Conservation (phyloP, 108 stramenopile species). For the Conticribra weissflogii region DNA sequence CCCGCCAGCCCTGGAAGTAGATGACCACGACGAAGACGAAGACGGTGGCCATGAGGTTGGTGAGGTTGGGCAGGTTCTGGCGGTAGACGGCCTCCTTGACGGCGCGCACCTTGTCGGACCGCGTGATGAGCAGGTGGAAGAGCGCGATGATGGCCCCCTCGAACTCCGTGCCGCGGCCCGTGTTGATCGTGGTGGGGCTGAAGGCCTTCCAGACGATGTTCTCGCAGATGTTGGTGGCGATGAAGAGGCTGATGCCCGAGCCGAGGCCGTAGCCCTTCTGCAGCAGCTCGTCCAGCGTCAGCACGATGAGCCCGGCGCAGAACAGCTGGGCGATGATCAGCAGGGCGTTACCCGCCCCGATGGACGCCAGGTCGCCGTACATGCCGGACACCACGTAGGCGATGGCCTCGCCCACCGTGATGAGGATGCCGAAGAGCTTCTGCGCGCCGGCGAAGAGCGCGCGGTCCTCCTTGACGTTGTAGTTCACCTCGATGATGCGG, state of each 20-base stretch:
- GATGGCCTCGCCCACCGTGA: slow-evolving; percentile 98
- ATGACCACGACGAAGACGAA: slow-evolving; percentile 97
- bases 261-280: slow-evolving; percentile 99
- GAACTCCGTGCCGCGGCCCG: slow-evolving; percentile 98
- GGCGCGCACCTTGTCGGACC: slow-evolving; percentile 94
- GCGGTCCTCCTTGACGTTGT: slow-evolving; percentile 98
- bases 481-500: slow-evolving; percentile 98
- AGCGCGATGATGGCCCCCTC: slow-evolving; percentile 99
- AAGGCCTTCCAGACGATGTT: slow-evolving; percentile 99
- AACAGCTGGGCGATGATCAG: slow-evolving; percentile 98
- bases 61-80: slow-evolving; percentile 98
- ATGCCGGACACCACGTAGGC: slow-evolving; percentile 98
- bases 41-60: slow-evolving; percentile 95
- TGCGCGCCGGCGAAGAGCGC: slow-evolving; percentile 98
- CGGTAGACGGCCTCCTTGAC: slow-evolving; percentile 96
- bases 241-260: slow-evolving; percentile 97
- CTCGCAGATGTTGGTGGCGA: slow-evolving; percentile 99
- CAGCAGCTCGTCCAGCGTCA: slow-evolving; percentile 98
- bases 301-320: slow-evolving; percentile 97
- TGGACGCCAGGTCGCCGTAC: slow-evolving; percentile 95
- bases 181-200: slow-evolving; percentile 99
- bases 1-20: slow-evolving; percentile 99
- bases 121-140: slow-evolving; percentile 96
- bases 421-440: slow-evolving; percentile 99
- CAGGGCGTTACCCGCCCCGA: slow-evolving; percentile 97